Conservation (phyloP, 2,329 filamentous ascomycete genomes). For the Xylaria sp. region DNA sequence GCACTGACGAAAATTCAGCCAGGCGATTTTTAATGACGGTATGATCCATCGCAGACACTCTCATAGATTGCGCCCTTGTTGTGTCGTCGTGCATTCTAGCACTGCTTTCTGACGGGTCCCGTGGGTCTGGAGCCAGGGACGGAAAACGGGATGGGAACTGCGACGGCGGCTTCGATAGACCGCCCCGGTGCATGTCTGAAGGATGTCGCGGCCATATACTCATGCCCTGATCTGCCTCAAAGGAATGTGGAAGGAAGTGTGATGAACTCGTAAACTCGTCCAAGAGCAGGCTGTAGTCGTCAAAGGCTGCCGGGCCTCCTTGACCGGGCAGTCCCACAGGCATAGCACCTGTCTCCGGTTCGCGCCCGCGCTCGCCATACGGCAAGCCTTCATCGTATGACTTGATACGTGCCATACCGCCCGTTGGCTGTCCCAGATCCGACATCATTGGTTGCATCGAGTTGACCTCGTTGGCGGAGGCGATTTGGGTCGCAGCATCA, state of each 20-base stretch:
- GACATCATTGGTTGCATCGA: constrained; percentile 55
- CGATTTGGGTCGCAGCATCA: constrained; percentile 57
- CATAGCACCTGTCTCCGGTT: constrained; percentile 47
- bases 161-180: constrained; percentile 51
- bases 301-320: constrained; percentile 47
- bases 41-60: constrained; percentile 58
- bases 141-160: constrained; percentile 59
- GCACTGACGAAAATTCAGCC: constrained; percentile 61
- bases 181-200: constrained; percentile 43
- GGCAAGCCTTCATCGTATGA: constrained; percentile 52
- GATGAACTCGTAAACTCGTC: constrained; percentile 59
- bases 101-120: constrained; percentile 45
- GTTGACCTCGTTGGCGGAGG: constrained; percentile 57
- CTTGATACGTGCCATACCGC: constrained; percentile 50
- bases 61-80: constrained; percentile 44
- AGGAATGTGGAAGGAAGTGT: constrained; percentile 57
- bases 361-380: constrained; percentile 53
- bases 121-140: constrained; percentile 56
- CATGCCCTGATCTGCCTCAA: constrained; percentile 57
- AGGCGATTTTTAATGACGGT: constrained; percentile 60
- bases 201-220: constrained; percentile 52
- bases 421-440: constrained; percentile 46
- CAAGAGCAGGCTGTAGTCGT: constrained; percentile 62
- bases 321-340: constrained; percentile 45
- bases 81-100: constrained; percentile 47